Conservation (phyloP, 441 rosid genomes). For the Populus hybrid region DNA sequence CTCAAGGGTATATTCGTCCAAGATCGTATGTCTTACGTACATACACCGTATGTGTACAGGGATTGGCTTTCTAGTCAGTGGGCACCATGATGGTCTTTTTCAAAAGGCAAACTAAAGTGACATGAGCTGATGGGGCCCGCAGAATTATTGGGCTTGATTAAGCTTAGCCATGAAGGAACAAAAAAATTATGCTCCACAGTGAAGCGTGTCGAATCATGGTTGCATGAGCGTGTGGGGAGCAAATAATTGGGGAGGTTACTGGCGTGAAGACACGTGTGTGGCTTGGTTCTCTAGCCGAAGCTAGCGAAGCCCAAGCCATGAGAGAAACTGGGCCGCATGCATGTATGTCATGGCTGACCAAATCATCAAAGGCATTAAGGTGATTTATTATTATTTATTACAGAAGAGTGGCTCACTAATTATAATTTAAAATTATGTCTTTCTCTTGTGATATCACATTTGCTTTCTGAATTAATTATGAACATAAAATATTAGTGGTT, state of each 20-base stretch:
- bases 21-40: neutral
- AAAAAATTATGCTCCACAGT: conserved; percentile 15
- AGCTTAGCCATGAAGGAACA: conserved; percentile 68
- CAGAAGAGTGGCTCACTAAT: no score
- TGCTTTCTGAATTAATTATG: no score
- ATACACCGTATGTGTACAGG: conserved; percentile 8
- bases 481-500: no score
- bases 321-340: neutral
- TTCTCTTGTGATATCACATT: no score
- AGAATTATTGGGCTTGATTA: conserved; percentile 7
- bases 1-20: conserved; percentile 29
- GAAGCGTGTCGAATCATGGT: conserved; percentile 8
- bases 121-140: conserved; percentile 23
- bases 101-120: conserved; percentile 14
- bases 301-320: conserved; percentile 5
- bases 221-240: conserved; percentile 16
- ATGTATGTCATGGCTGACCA: conserved; percentile 5
- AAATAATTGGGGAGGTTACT: conserved; percentile 14
- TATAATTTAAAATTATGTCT: no score
- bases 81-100: conserved; percentile 34
- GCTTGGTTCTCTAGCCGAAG: conserved; percentile 6
- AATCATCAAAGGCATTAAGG: neutral
- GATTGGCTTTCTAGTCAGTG: conserved; percentile 49
- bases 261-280: conserved; percentile 27
- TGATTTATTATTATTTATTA: neutral